Percentiles rank a stretch among this genome's conserved stretches.
Evolutionary conservation across 2,329 filamentous ascomycete species (phyloP).

Genomic region (Penicillium capsulatum): DNA sequence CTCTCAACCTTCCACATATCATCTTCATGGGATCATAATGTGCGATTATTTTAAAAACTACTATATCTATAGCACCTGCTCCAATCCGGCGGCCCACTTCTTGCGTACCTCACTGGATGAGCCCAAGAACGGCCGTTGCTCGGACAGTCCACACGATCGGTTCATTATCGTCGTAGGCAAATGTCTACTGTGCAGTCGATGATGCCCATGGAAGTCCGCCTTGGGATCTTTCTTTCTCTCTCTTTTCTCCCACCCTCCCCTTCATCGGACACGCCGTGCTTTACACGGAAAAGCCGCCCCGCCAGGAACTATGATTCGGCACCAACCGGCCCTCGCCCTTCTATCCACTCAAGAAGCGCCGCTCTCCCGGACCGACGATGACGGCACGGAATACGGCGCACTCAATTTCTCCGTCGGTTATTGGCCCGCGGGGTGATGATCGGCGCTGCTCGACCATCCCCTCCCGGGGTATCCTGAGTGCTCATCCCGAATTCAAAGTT

Average conservation of each 20-base stretch:
- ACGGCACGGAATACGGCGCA: slow-evolving; percentile 4
- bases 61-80: slow-evolving; percentile 69
- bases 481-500: slow-evolving; percentile 12
- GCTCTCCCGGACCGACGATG: slow-evolving; percentile 12
- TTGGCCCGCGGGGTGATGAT: slow-evolving; percentile 15
- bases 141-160: slow-evolving; percentile 65
- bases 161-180: slow-evolving; percentile 66
- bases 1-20: neutral
- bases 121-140: slow-evolving; percentile 55
- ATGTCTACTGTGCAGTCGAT: slow-evolving; percentile 50
- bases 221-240: too few species aligned
- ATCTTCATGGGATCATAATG: slow-evolving; percentile 37
- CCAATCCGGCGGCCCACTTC: slow-evolving; percentile 66
- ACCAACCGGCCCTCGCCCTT: slow-evolving; percentile 8
- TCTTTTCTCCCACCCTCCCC: slow-evolving; percentile 1
- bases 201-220: too few species aligned
- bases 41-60: slow-evolving; percentile 68
- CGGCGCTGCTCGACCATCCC: slow-evolving; percentile 8
- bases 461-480: slow-evolving; percentile 3
- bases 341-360: slow-evolving; percentile 8
- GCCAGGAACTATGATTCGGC: slow-evolving; percentile 15
- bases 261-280: slow-evolving; percentile 2
- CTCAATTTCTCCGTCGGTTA: slow-evolving; percentile 6
- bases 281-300: neutral
- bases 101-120: slow-evolving; percentile 67